Conservation (phyloP, 2,329 filamentous ascomycete genomes). For the Dryadomyces sulphureus region DNA sequence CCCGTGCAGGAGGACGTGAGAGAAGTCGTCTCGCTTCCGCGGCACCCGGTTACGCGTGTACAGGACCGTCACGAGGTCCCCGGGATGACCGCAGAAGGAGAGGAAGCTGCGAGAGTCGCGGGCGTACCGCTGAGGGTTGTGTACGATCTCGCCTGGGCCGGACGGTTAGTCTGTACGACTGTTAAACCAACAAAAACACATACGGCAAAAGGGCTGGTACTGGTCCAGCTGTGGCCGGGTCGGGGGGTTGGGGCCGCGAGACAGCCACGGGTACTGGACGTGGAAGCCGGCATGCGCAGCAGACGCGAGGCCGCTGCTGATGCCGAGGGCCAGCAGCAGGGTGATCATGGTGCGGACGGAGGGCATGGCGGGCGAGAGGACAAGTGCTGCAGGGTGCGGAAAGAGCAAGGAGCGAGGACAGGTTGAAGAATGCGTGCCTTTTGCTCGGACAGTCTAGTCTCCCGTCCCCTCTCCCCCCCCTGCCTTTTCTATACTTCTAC, state of each 20-base stretch:
- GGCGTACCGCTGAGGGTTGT: background rate
- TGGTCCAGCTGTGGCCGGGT: background rate
- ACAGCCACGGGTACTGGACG: constrained; percentile 2
- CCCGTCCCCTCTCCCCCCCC: no score
- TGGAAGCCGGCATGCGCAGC: constrained; percentile 2
- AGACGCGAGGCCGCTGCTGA: background rate
- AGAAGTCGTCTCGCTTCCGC: background rate
- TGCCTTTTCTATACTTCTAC: no score
- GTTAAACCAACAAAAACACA: background rate
- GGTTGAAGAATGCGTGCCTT: background rate
- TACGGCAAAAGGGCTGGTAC: constrained; percentile 1
- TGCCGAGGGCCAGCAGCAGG: background rate
- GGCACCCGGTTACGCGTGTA: background rate
- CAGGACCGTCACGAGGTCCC: constrained; percentile 1
- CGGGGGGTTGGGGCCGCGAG: background rate
- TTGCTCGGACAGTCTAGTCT: background rate
- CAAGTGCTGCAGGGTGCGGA: background rate
- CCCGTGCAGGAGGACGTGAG: background rate
- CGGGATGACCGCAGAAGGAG: constrained; percentile 2
- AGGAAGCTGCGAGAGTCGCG: background rate
- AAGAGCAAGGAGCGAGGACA: background rate
- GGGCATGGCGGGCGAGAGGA: background rate
- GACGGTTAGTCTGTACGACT: background rate
- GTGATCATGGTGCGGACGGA: background rate
- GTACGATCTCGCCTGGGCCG: background rate